Percentiles rank a stretch among this genome's conserved stretches.
These are phyloP conservation scores for Didymosphaeria variabile DNA, from an alignment of 2,329 filamentous ascomycete species.

Conservation along the genomic window DNA sequence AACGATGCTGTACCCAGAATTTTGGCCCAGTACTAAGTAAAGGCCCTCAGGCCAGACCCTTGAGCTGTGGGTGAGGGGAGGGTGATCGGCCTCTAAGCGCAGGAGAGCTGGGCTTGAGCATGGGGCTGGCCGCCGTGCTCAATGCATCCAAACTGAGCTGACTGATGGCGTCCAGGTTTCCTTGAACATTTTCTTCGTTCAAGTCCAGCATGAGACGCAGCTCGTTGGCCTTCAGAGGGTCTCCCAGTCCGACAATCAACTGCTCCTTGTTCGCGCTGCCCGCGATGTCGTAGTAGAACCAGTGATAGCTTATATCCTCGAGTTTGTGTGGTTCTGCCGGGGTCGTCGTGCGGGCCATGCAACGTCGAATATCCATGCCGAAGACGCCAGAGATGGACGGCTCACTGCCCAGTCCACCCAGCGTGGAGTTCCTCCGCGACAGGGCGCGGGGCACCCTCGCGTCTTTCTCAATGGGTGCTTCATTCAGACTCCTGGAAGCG, in stretches of 20 bases:
- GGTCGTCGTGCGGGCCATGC: conserved; percentile 41
- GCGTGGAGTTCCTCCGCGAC: conserved; percentile 33
- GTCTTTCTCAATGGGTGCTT: conserved; percentile 42
- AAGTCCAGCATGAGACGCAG: conserved; percentile 49
- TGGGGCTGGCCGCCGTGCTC: conserved; percentile 47
- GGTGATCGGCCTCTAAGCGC: conserved; percentile 46
- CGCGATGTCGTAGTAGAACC: conserved; percentile 45
- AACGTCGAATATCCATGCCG: conserved; percentile 47
- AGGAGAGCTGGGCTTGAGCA: conserved; percentile 47
- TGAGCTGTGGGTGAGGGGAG: conserved; percentile 39
- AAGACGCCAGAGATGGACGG: conserved; percentile 47
- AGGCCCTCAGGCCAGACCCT: conserved; percentile 11
- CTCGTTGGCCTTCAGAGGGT: conserved; percentile 46
- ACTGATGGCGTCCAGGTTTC: conserved; percentile 48
- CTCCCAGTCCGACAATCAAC: conserved; percentile 46
- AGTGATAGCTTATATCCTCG: conserved; percentile 42
- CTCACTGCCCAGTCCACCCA: conserved; percentile 43
- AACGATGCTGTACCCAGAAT: no score
- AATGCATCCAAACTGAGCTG: conserved; percentile 48
- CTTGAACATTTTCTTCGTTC: conserved; percentile 46
- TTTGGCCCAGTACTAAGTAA: no score
- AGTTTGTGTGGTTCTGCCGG: conserved; percentile 45
- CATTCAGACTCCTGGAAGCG: conserved; percentile 45
- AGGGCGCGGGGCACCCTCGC: conserved; percentile 45
- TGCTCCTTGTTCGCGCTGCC: conserved; percentile 41